A percentile compares a stretch with the other conserved stretches of the same genome.
phyloP scores from a whole-genome alignment of 805 yeast species.

The Candida vaughaniae region DNA sequence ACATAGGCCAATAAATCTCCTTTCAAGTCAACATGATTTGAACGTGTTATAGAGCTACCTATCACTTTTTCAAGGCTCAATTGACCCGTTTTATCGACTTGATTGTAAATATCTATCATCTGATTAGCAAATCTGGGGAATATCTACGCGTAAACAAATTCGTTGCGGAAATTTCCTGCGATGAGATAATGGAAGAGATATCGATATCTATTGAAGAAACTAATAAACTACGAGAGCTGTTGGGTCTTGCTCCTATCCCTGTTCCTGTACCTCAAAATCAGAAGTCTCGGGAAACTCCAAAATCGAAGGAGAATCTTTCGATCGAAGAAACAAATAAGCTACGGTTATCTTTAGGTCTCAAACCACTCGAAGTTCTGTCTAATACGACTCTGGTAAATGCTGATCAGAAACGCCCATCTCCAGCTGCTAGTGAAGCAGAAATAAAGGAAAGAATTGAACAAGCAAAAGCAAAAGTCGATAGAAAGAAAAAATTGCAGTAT shows the following conservation, averaged over 20 bases:
- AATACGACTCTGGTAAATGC: no score
- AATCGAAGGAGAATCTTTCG: conserved; percentile 20
- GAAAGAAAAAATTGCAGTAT: conserved; percentile 16
- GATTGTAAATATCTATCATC: background rate
- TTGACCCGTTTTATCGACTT: conserved; percentile 2
- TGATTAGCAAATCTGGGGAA: no score
- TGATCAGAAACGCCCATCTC: background rate
- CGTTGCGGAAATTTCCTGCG: no score
- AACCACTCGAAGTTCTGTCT: conserved; percentile 40
- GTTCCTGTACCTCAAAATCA: background rate
- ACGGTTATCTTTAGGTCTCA: conserved; percentile 51
- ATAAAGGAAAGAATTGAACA: conserved; percentile 15
- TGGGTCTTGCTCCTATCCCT: conserved; percentile 43
- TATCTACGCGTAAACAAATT: no score
- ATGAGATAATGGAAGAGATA: conserved; percentile 18
- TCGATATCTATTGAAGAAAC: conserved; percentile 43
- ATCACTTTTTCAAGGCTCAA: conserved; percentile 19
- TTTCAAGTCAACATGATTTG: conserved; percentile 39
- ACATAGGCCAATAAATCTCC: conserved; percentile 48
- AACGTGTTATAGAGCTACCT: conserved; percentile 49
- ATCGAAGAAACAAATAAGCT: conserved; percentile 59
- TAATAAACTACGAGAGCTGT: conserved; percentile 33
- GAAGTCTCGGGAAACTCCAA: background rate
- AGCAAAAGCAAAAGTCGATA: conserved; percentile 20
- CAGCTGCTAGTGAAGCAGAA: conserved; percentile 1